A percentile compares a stretch with the other conserved stretches of the same genome.
phyloP scores from a whole-genome alignment of 169 alveolate species.

The Plasmodium cynomolgi region DNA sequence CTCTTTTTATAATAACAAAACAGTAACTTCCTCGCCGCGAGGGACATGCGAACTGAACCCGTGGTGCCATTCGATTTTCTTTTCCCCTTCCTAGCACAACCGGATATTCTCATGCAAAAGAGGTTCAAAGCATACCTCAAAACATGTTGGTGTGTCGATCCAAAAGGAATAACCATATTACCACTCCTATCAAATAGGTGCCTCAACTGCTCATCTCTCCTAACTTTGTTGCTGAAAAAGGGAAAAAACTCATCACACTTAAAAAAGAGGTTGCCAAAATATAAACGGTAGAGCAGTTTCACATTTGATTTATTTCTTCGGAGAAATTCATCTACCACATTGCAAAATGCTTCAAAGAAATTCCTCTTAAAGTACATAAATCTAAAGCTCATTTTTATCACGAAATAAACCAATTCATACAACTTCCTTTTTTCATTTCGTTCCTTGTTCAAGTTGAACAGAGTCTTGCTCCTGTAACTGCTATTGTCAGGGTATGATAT shows the following conservation, averaged over 20 bases:
- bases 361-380: constrained; percentile 24
- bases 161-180: neutral
- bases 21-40: constrained; percentile 6
- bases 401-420: constrained; percentile 45
- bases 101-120: constrained; percentile 2
- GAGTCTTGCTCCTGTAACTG: neutral
- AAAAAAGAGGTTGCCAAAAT: constrained; percentile 12
- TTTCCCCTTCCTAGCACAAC: neutral
- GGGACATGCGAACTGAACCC: neutral
- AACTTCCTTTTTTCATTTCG: constrained; percentile 9
- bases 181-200: neutral
- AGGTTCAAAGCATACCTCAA: constrained; percentile 14
- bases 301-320: constrained; percentile 1
- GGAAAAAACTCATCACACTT: constrained; percentile 19
- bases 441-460: neutral
- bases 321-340: constrained; percentile 23
- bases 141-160: neutral
- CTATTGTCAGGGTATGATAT: neutral
- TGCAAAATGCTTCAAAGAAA: constrained; percentile 19
- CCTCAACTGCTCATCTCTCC: constrained; percentile 3
- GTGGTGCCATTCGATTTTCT: neutral
- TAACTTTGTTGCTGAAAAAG: constrained; percentile 1
- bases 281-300: constrained; percentile 1
- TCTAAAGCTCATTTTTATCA: constrained; percentile 12
- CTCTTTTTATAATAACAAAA: neutral